phyloP scores from a whole-genome alignment of 495 filamentous ascomycete species.

The Cenococcum geophilum region DNA sequence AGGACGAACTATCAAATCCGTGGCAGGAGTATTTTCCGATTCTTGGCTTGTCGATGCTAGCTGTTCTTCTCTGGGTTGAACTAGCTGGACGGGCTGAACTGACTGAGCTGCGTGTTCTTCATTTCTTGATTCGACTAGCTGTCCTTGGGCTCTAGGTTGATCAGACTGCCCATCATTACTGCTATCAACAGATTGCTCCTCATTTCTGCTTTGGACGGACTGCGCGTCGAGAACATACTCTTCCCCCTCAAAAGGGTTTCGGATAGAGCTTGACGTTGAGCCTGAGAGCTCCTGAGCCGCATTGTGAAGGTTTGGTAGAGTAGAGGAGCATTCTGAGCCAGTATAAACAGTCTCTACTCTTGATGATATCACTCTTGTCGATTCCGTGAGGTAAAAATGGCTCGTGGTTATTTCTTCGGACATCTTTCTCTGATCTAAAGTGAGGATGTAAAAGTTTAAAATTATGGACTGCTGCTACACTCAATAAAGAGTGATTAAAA shows the following conservation, averaged over 20 bases:
- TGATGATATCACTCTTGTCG: no score
- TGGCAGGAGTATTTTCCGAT: background rate
- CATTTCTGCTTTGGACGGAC: background rate
- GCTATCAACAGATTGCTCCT: background rate
- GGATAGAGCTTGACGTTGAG: background rate
- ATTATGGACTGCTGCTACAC: background rate
- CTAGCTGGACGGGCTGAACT: no score
- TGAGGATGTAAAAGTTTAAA: background rate
- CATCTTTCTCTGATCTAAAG: background rate
- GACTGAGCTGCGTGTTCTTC: no score
- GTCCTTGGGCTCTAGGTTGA: no score
- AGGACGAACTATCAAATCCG: background rate
- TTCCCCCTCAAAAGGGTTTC: slow-evolving; percentile 1
- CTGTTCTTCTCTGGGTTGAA: no score
- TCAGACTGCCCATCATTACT: background rate
- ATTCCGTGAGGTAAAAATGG: no score
- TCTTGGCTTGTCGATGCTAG: no score
- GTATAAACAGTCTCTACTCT: no score
- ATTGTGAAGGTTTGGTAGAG: no score
- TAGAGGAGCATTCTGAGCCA: background rate
- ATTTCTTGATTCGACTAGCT: no score
- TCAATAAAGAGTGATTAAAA: background rate
- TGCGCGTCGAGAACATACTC: background rate
- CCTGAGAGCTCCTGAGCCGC: background rate
- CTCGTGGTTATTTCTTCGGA: background rate